Conservation (phyloP, 225 moss, liverwort and hornwort genomes). For the Pseudisothecium myosuroides region DNA sequence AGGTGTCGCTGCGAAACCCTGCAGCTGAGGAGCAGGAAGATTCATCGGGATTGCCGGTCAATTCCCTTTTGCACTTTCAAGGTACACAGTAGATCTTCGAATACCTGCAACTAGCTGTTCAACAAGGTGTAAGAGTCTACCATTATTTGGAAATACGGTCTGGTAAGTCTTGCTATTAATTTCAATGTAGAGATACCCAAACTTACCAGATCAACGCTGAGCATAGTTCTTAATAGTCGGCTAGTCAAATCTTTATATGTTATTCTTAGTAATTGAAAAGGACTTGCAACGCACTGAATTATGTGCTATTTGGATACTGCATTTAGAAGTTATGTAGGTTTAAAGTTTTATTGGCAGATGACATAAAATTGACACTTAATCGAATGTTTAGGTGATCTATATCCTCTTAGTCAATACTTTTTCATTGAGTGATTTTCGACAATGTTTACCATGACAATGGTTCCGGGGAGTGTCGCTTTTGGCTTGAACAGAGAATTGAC, state of each 20-base stretch:
- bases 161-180: not conserved
- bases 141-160: not conserved
- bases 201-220: not conserved
- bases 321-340: not conserved
- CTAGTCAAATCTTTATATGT: not conserved
- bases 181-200: not conserved
- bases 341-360: not conserved
- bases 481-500: not conserved
- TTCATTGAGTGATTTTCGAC: not conserved
- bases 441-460: not conserved
- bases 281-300: not conserved
- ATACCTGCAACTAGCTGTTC: not conserved
- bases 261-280: not conserved
- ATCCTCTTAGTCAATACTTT: not conserved
- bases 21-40: not conserved
- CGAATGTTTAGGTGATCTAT: not conserved
- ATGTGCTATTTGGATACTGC: not conserved
- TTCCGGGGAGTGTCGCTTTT: not conserved
- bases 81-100: not conserved
- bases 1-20: conserved; percentile 7
- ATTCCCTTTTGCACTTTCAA: not conserved
- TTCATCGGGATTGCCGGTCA: not conserved
- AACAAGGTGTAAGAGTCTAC: not conserved
- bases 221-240: not conserved
- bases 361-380: not conserved